Evolutionary conservation across 768 basidiomycete genomes (phyloP).

Genomic region (Tephrocybe sp.): DNA sequence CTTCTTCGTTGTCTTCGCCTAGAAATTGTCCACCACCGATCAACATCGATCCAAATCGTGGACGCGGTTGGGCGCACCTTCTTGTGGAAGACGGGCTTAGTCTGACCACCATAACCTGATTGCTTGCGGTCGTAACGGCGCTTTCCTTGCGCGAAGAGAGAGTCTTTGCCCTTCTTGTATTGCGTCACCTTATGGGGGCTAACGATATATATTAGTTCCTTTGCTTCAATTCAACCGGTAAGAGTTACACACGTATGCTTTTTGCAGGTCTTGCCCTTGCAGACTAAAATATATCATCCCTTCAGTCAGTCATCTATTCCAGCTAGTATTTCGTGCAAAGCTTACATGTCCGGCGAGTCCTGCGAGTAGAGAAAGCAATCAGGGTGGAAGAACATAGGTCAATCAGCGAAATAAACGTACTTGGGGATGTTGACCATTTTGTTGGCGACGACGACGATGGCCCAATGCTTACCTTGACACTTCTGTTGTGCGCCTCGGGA

Average conservation of each 20-base stretch:
- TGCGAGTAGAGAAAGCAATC: slow-evolving; percentile 20
- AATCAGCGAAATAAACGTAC: slow-evolving; percentile 45
- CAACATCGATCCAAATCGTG: neutral
- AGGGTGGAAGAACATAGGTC: slow-evolving; percentile 3
- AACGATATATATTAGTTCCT: slow-evolving; percentile 12
- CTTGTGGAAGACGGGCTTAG: slow-evolving; percentile 99
- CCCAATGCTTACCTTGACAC: slow-evolving; percentile 20
- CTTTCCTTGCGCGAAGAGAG: slow-evolving; percentile 97
- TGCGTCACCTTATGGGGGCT: slow-evolving; percentile 99
- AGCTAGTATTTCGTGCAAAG: slow-evolving; percentile 18
- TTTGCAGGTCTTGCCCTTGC: slow-evolving; percentile 96
- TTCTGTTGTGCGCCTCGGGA: slow-evolving; percentile 36
- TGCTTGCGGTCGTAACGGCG: slow-evolving; percentile 99
- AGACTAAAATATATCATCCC: slow-evolving; percentile 46
- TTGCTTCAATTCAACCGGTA: neutral
- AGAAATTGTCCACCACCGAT: slow-evolving; percentile 2
- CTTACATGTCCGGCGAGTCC: slow-evolving; percentile 97
- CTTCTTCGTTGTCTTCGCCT: slow-evolving; percentile 99
- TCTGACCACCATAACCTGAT: slow-evolving; percentile 99
- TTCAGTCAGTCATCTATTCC: slow-evolving; percentile 7
- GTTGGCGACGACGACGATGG: slow-evolving; percentile 44
- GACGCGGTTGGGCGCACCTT: slow-evolving; percentile 55
- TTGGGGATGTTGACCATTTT: slow-evolving; percentile 97
- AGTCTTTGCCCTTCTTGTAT: slow-evolving; percentile 99
- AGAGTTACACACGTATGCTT: slow-evolving; percentile 86